Evolutionary conservation across 2,329 filamentous ascomycete genomes (phyloP).

Genomic region (Daldinia eschscholtzii): DNA sequence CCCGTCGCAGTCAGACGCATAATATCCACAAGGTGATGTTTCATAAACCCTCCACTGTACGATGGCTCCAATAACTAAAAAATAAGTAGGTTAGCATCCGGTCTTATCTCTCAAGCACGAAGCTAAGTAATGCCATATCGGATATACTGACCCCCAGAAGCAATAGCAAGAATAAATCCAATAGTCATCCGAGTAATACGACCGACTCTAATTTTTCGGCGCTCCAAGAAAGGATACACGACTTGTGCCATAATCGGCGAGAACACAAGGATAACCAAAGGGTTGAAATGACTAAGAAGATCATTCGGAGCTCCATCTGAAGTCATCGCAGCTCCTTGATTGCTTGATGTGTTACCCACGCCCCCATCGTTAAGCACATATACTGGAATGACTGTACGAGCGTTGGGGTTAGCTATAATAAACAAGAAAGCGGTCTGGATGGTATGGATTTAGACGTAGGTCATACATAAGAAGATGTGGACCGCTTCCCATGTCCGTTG

Average conservation of each 20-base stretch:
- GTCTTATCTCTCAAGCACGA: neutral
- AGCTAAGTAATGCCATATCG: neutral
- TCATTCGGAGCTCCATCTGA: conserved; percentile 70
- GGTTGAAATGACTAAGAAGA: conserved; percentile 70
- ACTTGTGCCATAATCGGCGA: conserved; percentile 65
- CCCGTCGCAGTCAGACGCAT: conserved; percentile 57
- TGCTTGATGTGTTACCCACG: conserved; percentile 54
- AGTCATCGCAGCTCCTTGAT: conserved; percentile 59
- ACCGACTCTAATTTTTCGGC: conserved; percentile 65
- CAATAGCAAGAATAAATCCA: conserved; percentile 65
- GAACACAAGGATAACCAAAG: conserved; percentile 70
- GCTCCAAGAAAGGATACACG: conserved; percentile 70
- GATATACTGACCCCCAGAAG: conserved; percentile 57
- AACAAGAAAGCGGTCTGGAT: too few species aligned
- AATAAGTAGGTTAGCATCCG: neutral
- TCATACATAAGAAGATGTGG: conserved; percentile 55
- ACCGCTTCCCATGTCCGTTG: conserved; percentile 62
- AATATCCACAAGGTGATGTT: conserved; percentile 53
- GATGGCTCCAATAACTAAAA: neutral
- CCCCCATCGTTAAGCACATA: conserved; percentile 58
- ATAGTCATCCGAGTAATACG: conserved; percentile 69
- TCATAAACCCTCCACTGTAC: neutral
- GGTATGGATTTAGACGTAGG: neutral
- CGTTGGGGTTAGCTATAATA: neutral
- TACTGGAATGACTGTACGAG: conserved; percentile 52